phyloP scores from a whole-genome alignment of 306 rosid species.

The Prunus davidiana region DNA sequence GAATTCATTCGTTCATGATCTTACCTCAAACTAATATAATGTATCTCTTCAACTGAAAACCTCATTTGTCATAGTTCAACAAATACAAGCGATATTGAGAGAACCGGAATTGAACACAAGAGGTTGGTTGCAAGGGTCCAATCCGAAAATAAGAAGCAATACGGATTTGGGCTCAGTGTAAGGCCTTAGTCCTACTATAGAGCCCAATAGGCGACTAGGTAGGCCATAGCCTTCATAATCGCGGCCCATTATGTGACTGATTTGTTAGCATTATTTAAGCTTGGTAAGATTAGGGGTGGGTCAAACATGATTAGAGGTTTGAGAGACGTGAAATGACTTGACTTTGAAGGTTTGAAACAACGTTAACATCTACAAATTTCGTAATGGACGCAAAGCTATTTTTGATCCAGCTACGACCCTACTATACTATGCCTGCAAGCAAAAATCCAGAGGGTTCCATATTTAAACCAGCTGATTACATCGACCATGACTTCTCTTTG shows the following conservation, averaged over 20 bases:
- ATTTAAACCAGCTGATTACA: background rate
- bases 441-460: background rate
- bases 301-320: constrained; percentile 1
- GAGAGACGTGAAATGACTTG: background rate
- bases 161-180: background rate
- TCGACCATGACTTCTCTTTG: background rate
- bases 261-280: background rate
- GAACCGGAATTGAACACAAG: too few relatives aligned
- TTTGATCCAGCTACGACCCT: background rate
- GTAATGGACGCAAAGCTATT: background rate
- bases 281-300: background rate
- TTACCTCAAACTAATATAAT: background rate
- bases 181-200: background rate
- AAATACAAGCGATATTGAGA: too few relatives aligned
- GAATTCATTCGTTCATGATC: background rate
- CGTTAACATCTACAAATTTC: background rate
- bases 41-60: too few relatives aligned
- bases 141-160: too few relatives aligned
- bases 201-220: background rate
- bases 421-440: background rate
- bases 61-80: too few relatives aligned
- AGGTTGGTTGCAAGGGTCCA: too few relatives aligned
- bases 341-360: constrained; percentile 3
- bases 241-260: background rate
- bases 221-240: background rate